phyloP scores from a whole-genome alignment of 2,329 filamentous ascomycete genomes.

The Grosmannia serpens region DNA sequence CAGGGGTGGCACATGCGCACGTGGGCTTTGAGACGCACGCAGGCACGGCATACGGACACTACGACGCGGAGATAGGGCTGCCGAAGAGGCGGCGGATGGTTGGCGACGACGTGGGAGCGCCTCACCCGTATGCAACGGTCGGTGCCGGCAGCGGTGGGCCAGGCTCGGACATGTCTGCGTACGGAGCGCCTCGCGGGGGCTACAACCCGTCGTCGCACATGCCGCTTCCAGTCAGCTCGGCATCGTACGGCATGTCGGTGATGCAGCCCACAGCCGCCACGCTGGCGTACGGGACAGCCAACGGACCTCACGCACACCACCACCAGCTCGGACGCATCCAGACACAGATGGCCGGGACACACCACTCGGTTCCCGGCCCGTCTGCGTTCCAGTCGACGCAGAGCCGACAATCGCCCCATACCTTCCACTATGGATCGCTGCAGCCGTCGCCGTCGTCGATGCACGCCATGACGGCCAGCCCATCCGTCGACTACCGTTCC shows the following conservation, averaged over 20 bases:
- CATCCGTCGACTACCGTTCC: conserved; percentile 6
- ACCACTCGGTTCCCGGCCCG: neutral
- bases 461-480: conserved; percentile 5
- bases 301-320: neutral
- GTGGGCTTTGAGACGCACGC: conserved; percentile 3
- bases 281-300: neutral
- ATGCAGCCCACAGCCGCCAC: neutral
- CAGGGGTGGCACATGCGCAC: neutral
- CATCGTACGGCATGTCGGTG: conserved; percentile 5
- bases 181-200: conserved; percentile 1
- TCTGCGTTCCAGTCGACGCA: conserved; percentile 9
- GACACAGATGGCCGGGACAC: conserved; percentile 5
- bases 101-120: conserved; percentile 1
- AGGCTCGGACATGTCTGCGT: conserved; percentile 1
- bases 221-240: conserved; percentile 8
- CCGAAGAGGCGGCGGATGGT: conserved; percentile 9
- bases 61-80: conserved; percentile 2
- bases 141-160: neutral
- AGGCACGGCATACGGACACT: neutral
- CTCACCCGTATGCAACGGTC: neutral
- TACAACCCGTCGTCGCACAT: conserved; percentile 3
- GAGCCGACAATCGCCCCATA: conserved; percentile 9
- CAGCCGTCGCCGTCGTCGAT: conserved; percentile 9
- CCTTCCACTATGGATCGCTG: conserved; percentile 6
- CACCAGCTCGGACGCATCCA: conserved; percentile 10